Percentiles rank a stretch among this genome's conserved stretches.
Evolutionary conservation across 139 green algal species (phyloP).

Genomic region (Picochlorum sp.): DNA sequence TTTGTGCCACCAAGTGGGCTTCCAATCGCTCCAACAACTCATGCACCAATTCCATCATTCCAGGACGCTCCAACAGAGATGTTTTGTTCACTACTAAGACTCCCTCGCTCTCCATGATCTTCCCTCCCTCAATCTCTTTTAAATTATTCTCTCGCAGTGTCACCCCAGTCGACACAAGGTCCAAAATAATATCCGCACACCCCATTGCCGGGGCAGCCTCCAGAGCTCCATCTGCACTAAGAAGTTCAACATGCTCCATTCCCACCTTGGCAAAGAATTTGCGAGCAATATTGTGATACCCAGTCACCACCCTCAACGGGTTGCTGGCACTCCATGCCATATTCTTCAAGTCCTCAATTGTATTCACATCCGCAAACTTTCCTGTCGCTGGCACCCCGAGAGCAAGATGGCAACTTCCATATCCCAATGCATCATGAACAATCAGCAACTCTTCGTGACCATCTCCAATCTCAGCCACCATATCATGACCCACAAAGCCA

Average conservation of each 20-base stretch:
- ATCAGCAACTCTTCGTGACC: slow-evolving; percentile 69
- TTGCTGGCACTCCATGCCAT: slow-evolving; percentile 77
- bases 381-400: slow-evolving; percentile 80
- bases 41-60: slow-evolving; percentile 58
- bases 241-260: slow-evolving; percentile 80
- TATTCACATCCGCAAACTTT: slow-evolving; percentile 54
- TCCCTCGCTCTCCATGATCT: slow-evolving; percentile 74
- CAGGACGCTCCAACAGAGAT: slow-evolving; percentile 53
- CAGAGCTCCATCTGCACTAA: slow-evolving; percentile 83
- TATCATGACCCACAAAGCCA: slow-evolving; percentile 95
- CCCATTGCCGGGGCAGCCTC: slow-evolving; percentile 96
- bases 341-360: slow-evolving; percentile 56
- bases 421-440: slow-evolving; percentile 86
- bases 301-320: slow-evolving; percentile 69
- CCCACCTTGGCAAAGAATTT: slow-evolving; percentile 76
- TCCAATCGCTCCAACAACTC: slow-evolving; percentile 96
- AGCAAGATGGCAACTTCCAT: slow-evolving; percentile 90
- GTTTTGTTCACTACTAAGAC: slow-evolving; percentile 73
- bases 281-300: slow-evolving; percentile 60
- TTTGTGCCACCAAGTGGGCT: slow-evolving; percentile 80
- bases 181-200: slow-evolving; percentile 94
- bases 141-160: slow-evolving; percentile 98
- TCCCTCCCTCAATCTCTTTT: slow-evolving; percentile 64
- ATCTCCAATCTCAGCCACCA: slow-evolving; percentile 81
- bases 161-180: slow-evolving; percentile 86